Base-by-base conservation (phyloP, 257 asterid genomes). In the Plectranthus barbatus region DNA sequence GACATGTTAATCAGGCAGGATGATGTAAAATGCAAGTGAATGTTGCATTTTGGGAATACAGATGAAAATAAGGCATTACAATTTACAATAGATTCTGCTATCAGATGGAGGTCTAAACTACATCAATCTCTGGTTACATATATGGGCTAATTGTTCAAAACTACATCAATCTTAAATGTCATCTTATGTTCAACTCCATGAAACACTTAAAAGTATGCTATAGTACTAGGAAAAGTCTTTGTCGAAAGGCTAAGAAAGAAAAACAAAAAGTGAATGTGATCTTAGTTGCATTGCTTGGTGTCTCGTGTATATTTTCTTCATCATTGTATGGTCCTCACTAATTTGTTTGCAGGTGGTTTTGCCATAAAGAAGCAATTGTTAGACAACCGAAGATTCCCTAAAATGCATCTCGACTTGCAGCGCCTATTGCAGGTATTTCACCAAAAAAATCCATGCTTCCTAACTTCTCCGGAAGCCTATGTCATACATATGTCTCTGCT, bases 321-420 rank as follows among this genome's bases (percentile, higher is more conserved):
- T 29, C 68, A 5, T 39, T 14, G 23, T 9, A 15, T 31, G 49
- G 52, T 47, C 53, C 37, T 53, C 63, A 37, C 4, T 17, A 15
- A 15, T 37, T 64, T 64, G 64, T 39, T 56, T 72, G 71, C 88
- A 90, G 97, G 97, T 72, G 96, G 88, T 73, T 83, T 83, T 82
- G 85, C 86, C 62, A 42, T 90, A 72, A 90, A 90, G 85, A 93
- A 93, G 76, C 88, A 87, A 73, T 68, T 93, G 88, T 81, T 93
- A 53, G 96, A 87, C 47, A 92, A 83, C 66, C 73, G 97, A 81
- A 90, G 78, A 79, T 90, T 90, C 78, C 94, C 95, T 0, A 93
- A 85, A 71, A 84, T 93, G 95, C 95, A 90, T 74, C 88, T 90
- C 26, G 95, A 90, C 77, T 76, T 93, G 84, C 96, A 87, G 74